Evolutionary conservation across 192 early-diverging fungal species (phyloP), one percentile per base, ranked within the genome.

Genomic region (Pilobolus umbonatus): DNA sequence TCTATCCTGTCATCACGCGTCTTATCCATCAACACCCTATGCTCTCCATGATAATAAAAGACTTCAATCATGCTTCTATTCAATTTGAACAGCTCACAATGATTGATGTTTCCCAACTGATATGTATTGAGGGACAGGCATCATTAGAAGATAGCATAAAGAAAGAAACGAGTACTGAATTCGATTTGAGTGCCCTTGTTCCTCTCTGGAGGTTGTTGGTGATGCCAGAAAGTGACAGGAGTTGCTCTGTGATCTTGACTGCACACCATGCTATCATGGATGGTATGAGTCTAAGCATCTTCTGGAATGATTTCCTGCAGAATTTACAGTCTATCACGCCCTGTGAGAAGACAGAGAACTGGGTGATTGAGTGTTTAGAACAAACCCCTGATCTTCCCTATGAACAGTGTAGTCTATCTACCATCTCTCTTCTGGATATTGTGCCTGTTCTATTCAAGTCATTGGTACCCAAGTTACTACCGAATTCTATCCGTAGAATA

Each of bases 131-230:
- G 12, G 24, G 34, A 7, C 24, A 50, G 2, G 22, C 38, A 3
- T 17, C 56, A 0, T 29, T 65, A 5, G 32, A 57, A 15, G 36
- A 55, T 22, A 29, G 25, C 12, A 57, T 62, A 47, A 32, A 48
- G 22, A 26, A 49, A 40, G 40, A 68, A 36, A 40, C 44, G 7
- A 35, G 34, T 17, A 8, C 35, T 26, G 43, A 48, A 9, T 68
- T 68, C 19, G 46, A 57, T 21, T 28, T 68, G 30, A 35, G 36
- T 15, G 53, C 59, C 11, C 15, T 12, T 24, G 1, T 44, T 1
- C 69, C 69, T 9, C 64, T 62, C 24, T 71, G 69, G 69, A 53
- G 47, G 1, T 35, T 69, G 35, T 32, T 38, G 6, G 42, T 48
- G 10, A 24, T 57, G 2, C 42, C 49, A 1, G 32, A 64, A 14